Conservation (phyloP, 768 basidiomycete species). For the Dacryopinax primogenitus region DNA sequence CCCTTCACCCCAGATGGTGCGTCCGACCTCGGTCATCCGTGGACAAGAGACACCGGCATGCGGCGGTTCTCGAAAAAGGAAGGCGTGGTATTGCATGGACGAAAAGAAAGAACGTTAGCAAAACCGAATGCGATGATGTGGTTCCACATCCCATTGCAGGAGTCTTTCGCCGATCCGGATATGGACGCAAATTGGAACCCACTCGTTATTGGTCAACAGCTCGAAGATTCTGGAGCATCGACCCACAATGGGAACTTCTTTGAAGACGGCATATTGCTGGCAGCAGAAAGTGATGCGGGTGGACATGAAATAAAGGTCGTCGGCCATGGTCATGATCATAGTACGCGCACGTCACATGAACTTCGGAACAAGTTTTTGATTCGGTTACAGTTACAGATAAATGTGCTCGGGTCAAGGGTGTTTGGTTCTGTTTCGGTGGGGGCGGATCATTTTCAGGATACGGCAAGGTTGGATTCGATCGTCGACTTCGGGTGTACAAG, state of each 20-base stretch:
- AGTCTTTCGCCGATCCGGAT: conserved; percentile 63
- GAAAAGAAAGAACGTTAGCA: conserved; percentile 45
- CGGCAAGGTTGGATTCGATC: conserved; percentile 72
- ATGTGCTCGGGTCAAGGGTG: conserved; percentile 67
- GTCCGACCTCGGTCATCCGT: conserved; percentile 53
- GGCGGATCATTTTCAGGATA: conserved; percentile 81
- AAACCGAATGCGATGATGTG: conserved; percentile 96
- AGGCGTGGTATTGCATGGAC: conserved; percentile 40
- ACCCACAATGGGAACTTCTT: conserved; percentile 73
- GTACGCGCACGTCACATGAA: conserved; percentile 31
- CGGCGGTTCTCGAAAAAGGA: conserved; percentile 34
- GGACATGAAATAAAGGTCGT: conserved; percentile 72
- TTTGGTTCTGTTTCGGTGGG: conserved; percentile 88
- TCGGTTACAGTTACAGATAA: conserved; percentile 60
- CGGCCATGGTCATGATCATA: conserved; percentile 81
- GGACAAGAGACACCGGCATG: conserved; percentile 27
- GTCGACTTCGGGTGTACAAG: conserved; percentile 79
- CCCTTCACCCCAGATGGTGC: conserved; percentile 70
- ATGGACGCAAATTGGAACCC: conserved; percentile 41
- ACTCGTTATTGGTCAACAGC: conserved; percentile 58
- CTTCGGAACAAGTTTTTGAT: neutral
- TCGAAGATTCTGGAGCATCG: conserved; percentile 48
- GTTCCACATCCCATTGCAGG: conserved; percentile 92
- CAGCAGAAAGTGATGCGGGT: conserved; percentile 55
- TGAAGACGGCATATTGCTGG: conserved; percentile 60